A percentile compares a stretch with the other conserved stretches of the same genome.
phyloP scores from a whole-genome alignment of 2,329 filamentous ascomycete genomes.

The Colletotrichum kahawae region DNA sequence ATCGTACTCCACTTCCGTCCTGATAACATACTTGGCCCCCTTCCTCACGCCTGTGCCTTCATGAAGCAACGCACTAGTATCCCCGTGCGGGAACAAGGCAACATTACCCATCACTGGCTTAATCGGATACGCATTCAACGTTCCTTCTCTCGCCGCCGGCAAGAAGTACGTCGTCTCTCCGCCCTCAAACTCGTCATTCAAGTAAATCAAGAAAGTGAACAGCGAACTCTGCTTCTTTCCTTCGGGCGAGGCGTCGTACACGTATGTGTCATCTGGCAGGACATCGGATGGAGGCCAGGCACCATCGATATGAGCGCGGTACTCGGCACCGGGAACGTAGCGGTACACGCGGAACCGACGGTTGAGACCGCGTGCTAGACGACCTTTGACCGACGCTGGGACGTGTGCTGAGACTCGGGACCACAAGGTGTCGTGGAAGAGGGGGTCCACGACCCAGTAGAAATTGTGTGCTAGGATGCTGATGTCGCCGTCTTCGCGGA shows the following conservation, averaged over 20 bases:
- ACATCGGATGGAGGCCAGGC: conserved; percentile 77
- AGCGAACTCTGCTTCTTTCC: conserved; percentile 67
- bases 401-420: conserved; percentile 63
- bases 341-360: conserved; percentile 74
- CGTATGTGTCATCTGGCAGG: conserved; percentile 59
- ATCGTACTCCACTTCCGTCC: conserved; percentile 76
- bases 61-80: conserved; percentile 68
- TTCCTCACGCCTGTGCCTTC: conserved; percentile 74
- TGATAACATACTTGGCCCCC: conserved; percentile 71
- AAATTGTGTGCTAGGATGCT: conserved; percentile 76
- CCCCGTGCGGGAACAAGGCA: conserved; percentile 73
- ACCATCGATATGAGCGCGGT: conserved; percentile 73
- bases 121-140: conserved; percentile 72
- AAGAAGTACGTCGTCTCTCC: conserved; percentile 76
- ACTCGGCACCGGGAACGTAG: conserved; percentile 76
- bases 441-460: conserved; percentile 71
- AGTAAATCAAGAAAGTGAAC: conserved; percentile 72
- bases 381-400: conserved; percentile 59
- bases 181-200: conserved; percentile 75
- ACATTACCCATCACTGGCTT: conserved; percentile 72
- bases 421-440: conserved; percentile 70
- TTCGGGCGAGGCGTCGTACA: conserved; percentile 69
- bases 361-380: conserved; percentile 67
- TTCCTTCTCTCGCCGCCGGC: conserved; percentile 66
- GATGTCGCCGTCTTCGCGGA: conserved; percentile 68